Conservation (phyloP, 1,139 yeast species). For the Yamadazyma taylorii region DNA sequence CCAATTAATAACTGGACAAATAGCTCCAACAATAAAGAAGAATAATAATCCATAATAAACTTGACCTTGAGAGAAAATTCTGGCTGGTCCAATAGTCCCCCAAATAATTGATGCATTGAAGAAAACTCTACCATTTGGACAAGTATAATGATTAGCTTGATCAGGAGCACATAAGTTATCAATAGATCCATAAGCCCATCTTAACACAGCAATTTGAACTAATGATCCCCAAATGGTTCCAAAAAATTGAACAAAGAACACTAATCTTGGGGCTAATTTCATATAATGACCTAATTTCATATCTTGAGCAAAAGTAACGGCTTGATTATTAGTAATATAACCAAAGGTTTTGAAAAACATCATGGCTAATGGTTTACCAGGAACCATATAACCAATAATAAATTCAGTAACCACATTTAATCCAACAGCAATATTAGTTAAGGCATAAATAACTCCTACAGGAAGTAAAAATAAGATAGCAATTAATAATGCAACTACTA, state of each 20-base stretch:
- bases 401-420: slow-evolving; percentile 48
- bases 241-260: slow-evolving; percentile 46
- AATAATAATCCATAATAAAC: slow-evolving; percentile 39
- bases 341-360: slow-evolving; percentile 49
- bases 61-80: slow-evolving; percentile 40
- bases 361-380: slow-evolving; percentile 50
- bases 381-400: slow-evolving; percentile 47
- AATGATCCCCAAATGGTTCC: slow-evolving; percentile 48
- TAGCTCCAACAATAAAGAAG: slow-evolving; percentile 43
- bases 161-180: slow-evolving; percentile 46
- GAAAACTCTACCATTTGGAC: slow-evolving; percentile 46
- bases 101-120: slow-evolving; percentile 49
- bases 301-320: slow-evolving; percentile 53
- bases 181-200: slow-evolving; percentile 46
- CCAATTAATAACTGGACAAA: slow-evolving; percentile 44
- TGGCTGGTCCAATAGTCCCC: slow-evolving; percentile 48
- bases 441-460: slow-evolving; percentile 42
- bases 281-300: slow-evolving; percentile 56
- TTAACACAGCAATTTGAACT: slow-evolving; percentile 45
- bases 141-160: slow-evolving; percentile 42
- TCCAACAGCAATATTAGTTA: slow-evolving; percentile 47
- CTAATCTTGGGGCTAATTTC: slow-evolving; percentile 47
- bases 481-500: slow-evolving; percentile 40
- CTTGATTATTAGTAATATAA: slow-evolving; percentile 55
- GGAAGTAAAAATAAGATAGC: slow-evolving; percentile 44